Evolutionary conservation across 352 stramenopile genomes (phyloP).

Genomic region (Globisporangium sylvaticum): DNA sequence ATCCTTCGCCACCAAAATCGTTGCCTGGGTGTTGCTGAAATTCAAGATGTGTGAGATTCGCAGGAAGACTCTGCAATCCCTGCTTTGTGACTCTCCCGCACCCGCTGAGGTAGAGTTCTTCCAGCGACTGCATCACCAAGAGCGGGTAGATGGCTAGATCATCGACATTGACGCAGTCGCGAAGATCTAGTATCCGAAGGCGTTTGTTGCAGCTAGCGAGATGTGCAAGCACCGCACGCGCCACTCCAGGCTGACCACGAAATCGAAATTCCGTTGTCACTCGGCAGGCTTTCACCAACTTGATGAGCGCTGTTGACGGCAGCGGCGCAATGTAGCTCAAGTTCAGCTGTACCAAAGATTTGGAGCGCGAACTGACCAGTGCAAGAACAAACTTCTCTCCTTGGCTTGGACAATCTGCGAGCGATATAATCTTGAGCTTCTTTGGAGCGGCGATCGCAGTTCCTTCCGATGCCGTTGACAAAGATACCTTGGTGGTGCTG

Average conservation of each 20-base stretch:
- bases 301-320: constrained; percentile 23
- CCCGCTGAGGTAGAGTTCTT: constrained; percentile 43
- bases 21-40: constrained; percentile 16
- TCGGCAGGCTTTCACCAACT: constrained; percentile 35
- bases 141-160: constrained; percentile 63
- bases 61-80: constrained; percentile 45
- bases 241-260: constrained; percentile 35
- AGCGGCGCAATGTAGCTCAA: constrained; percentile 30
- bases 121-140: constrained; percentile 50
- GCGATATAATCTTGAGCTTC: constrained; percentile 19
- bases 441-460: constrained; percentile 12
- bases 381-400: constrained; percentile 33
- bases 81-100: constrained; percentile 25
- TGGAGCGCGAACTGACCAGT: constrained; percentile 27
- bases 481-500: constrained; percentile 15
- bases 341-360: constrained; percentile 27
- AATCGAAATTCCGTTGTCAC: constrained; percentile 29
- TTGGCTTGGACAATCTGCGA: constrained; percentile 26
- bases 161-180: constrained; percentile 42
- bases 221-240: constrained; percentile 36
- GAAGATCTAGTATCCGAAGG: constrained; percentile 52
- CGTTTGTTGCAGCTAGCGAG: constrained; percentile 54
- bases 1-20: constrained; percentile 32
- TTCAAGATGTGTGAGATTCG: constrained; percentile 31
- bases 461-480: constrained; percentile 2